Conservation (phyloP, 2,329 filamentous ascomycete species). For the Venturiaceae sp. region DNA sequence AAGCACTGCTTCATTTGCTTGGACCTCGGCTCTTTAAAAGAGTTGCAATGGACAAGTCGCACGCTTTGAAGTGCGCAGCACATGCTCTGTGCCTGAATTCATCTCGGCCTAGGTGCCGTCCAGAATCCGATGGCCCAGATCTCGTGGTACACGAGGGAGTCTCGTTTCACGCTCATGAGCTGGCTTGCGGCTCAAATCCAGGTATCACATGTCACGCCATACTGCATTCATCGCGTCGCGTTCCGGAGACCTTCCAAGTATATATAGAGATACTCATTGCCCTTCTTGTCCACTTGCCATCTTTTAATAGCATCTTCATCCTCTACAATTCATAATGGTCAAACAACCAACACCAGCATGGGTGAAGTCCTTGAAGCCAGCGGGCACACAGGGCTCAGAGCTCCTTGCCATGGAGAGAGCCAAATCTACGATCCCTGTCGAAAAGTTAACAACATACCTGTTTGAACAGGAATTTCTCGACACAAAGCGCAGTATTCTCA, state of each 20-base stretch:
- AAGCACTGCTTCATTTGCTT: background rate
- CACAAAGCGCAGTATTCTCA: constrained; percentile 49
- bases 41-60: background rate
- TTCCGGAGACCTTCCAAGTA: background rate
- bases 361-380: constrained; percentile 57
- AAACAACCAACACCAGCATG: constrained; percentile 45
- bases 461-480: constrained; percentile 57
- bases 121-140: background rate
- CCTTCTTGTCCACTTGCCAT: background rate
- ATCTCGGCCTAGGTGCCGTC: background rate
- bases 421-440: constrained; percentile 56
- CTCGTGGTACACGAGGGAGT: background rate
- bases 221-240: background rate
- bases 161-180: background rate
- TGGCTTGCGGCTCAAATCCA: background rate
- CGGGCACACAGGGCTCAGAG: constrained; percentile 58
- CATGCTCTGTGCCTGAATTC: background rate
- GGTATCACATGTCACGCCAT: background rate
- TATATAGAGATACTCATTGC: background rate
- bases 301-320: background rate
- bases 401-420: constrained; percentile 60
- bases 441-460: constrained; percentile 58
- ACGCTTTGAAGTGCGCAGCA: background rate
- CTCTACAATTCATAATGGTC: background rate
- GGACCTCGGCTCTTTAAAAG: background rate